Percentiles rank a stretch among this genome's conserved stretches.
phyloP scores from a whole-genome alignment of 1,284 basidiomycete species.

The Cryptococcus deneoformans region DNA sequence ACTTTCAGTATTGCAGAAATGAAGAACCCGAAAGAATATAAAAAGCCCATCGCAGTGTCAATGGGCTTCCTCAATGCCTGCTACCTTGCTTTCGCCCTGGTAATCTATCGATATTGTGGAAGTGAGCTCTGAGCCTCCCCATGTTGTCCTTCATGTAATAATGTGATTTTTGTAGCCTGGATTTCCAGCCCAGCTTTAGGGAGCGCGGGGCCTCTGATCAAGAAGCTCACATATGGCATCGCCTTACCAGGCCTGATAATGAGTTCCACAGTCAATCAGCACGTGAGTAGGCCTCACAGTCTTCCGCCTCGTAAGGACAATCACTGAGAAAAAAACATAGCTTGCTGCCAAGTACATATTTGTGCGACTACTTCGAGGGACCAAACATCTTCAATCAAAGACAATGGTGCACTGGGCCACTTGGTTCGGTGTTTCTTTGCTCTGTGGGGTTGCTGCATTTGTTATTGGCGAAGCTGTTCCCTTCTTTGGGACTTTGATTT shows the following conservation, averaged over 20 bases:
- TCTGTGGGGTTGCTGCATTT: constrained; percentile 26
- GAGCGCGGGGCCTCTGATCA: constrained; percentile 46
- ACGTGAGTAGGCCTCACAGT: constrained; percentile 15
- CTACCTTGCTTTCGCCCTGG: too few relatives aligned
- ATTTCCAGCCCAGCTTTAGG: constrained; percentile 48
- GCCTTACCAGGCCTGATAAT: constrained; percentile 39
- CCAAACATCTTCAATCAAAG: constrained; percentile 28
- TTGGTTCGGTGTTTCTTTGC: constrained; percentile 26
- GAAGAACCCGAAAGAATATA: too few relatives aligned
- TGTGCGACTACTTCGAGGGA: constrained; percentile 29
- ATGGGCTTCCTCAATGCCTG: too few relatives aligned
- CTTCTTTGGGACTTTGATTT: constrained; percentile 30
- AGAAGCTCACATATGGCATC: constrained; percentile 42
- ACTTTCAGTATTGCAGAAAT: too few relatives aligned
- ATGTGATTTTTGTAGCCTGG: too few relatives aligned
- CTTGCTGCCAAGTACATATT: constrained; percentile 38
- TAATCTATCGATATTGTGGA: too few relatives aligned
- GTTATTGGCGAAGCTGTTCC: constrained; percentile 35
- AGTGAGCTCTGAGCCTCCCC: too few relatives aligned
- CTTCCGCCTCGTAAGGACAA: constrained; percentile 38
- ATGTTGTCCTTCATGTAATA: too few relatives aligned
- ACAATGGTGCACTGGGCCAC: constrained; percentile 29
- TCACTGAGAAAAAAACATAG: constrained; percentile 16
- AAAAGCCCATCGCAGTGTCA: constrained; percentile 7
- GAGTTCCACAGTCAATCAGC: constrained; percentile 30